These are phyloP conservation scores for Annulohypoxylon nitens DNA, from an alignment of 495 filamentous ascomycete genomes.

Conservation along the genomic window DNA sequence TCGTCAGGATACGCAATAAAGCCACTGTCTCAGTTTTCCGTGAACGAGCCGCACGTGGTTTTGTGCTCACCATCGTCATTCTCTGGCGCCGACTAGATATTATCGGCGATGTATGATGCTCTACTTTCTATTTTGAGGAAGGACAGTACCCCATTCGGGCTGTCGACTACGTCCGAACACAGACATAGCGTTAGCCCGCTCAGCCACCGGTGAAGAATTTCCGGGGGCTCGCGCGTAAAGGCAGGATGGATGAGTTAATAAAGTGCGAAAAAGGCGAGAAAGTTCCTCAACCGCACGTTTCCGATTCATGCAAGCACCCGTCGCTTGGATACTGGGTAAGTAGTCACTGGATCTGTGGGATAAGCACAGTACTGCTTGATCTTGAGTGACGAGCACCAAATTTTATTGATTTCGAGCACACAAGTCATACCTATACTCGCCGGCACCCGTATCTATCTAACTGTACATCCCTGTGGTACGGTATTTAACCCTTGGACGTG, in stretches of 20 bases:
- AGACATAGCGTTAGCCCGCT: slow-evolving; percentile 18
- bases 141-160: slow-evolving; percentile 2
- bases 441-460: slow-evolving; percentile 11
- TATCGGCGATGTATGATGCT: slow-evolving; percentile 13
- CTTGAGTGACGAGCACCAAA: slow-evolving; percentile 38
- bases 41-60: slow-evolving; percentile 50
- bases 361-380: slow-evolving; percentile 45
- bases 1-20: slow-evolving; percentile 40
- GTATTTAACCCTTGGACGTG: neutral
- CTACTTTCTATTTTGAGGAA: neutral
- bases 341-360: slow-evolving; percentile 46
- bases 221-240: slow-evolving; percentile 29
- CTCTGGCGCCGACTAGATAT: slow-evolving; percentile 22
- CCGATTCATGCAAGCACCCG: slow-evolving; percentile 48
- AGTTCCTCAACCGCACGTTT: slow-evolving; percentile 39
- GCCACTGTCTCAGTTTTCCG: slow-evolving; percentile 51
- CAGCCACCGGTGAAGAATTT: slow-evolving; percentile 29
- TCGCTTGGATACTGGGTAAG: slow-evolving; percentile 30
- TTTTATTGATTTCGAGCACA: slow-evolving; percentile 21
- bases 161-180: slow-evolving; percentile 20
- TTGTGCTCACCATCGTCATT: slow-evolving; percentile 48
- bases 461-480: slow-evolving; percentile 7
- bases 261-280: slow-evolving; percentile 16
- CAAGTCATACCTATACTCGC: slow-evolving; percentile 29
- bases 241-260: slow-evolving; percentile 14